Evolutionary conservation across 495 filamentous ascomycete species (phyloP).

Genomic region (Thermochaetoides thermophila): DNA sequence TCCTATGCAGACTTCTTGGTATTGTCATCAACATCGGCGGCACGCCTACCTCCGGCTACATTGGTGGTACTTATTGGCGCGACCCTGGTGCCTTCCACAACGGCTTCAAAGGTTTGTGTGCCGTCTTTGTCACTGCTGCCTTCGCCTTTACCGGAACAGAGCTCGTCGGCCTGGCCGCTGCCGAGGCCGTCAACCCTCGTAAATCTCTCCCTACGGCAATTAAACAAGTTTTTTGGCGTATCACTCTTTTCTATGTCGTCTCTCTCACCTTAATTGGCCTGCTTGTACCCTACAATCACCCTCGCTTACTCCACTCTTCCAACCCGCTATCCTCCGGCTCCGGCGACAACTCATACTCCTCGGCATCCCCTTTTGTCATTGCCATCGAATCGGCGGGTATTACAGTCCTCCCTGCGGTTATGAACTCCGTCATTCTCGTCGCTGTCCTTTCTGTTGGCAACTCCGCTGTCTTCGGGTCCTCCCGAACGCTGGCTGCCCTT

Average conservation of each 20-base stretch:
- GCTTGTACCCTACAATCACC: slow-evolving; percentile 55
- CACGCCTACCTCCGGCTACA: slow-evolving; percentile 57
- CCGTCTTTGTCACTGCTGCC: slow-evolving; percentile 82
- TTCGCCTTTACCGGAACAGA: slow-evolving; percentile 91
- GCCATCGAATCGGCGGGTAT: slow-evolving; percentile 73
- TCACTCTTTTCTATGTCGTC: slow-evolving; percentile 73
- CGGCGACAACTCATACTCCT: slow-evolving; percentile 44
- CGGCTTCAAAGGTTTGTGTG: slow-evolving; percentile 90
- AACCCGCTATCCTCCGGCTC: too few relatives aligned
- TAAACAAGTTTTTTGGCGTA: slow-evolving; percentile 95
- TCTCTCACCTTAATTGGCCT: slow-evolving; percentile 60
- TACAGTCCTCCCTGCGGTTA: slow-evolving; percentile 57
- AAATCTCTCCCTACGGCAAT: slow-evolving; percentile 75
- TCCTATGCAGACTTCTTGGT: slow-evolving; percentile 46
- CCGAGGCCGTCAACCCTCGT: slow-evolving; percentile 74
- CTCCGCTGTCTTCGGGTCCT: slow-evolving; percentile 74
- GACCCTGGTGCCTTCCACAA: slow-evolving; percentile 78
- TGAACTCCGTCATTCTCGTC: slow-evolving; percentile 84
- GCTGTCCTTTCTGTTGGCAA: slow-evolving; percentile 81
- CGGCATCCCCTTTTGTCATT: slow-evolving; percentile 80
- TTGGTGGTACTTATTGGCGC: slow-evolving; percentile 74
- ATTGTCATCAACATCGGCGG: slow-evolving; percentile 71
- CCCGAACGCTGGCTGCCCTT: slow-evolving; percentile 70
- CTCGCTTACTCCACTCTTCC: slow-evolving; percentile 44
- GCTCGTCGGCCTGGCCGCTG: slow-evolving; percentile 80